These are phyloP conservation scores for Scheffersomyces lignosus DNA, from an alignment of 805 yeast genomes.

Conservation along the genomic window DNA sequence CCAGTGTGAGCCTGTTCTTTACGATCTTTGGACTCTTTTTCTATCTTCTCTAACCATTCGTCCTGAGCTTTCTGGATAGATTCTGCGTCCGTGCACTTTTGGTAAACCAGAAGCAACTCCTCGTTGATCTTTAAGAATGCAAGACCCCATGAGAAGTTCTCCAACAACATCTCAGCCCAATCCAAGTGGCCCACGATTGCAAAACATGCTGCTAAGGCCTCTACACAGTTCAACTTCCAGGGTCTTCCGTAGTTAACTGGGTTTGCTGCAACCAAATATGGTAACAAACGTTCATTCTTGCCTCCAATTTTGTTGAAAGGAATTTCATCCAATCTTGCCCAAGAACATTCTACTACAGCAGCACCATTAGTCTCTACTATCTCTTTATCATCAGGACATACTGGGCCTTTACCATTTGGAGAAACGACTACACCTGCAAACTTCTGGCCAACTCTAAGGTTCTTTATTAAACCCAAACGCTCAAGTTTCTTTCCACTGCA, in stretches of 20 bases:
- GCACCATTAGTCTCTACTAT: slow-evolving; percentile 81
- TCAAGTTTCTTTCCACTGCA: slow-evolving; percentile 95
- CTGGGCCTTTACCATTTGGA: slow-evolving; percentile 88
- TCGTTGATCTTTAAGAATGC: slow-evolving; percentile 79
- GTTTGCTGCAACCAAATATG: slow-evolving; percentile 93
- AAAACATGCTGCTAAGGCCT: slow-evolving; percentile 95
- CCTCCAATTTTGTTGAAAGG: slow-evolving; percentile 95
- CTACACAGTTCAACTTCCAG: slow-evolving; percentile 94
- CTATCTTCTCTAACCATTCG: slow-evolving; percentile 68
- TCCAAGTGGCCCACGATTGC: slow-evolving; percentile 90
- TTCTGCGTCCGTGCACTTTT: slow-evolving; percentile 76
- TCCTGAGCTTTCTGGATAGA: slow-evolving; percentile 73
- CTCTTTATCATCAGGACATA: slow-evolving; percentile 81
- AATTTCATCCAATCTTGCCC: slow-evolving; percentile 98
- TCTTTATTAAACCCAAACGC: slow-evolving; percentile 78
- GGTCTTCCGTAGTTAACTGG: slow-evolving; percentile 97
- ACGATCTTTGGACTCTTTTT: slow-evolving; percentile 63
- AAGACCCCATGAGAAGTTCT: slow-evolving; percentile 92
- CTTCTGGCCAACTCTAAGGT: slow-evolving; percentile 87
- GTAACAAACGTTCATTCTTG: slow-evolving; percentile 78
- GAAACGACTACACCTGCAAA: slow-evolving; percentile 88
- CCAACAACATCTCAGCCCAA: slow-evolving; percentile 78
- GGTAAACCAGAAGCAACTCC: slow-evolving; percentile 74
- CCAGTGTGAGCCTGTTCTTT: slow-evolving; percentile 51
- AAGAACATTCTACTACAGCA: slow-evolving; percentile 98